These are phyloP conservation scores for Fusarium sp. DNA, from an alignment of 2,329 filamentous ascomycete species.

Conservation along the genomic window DNA sequence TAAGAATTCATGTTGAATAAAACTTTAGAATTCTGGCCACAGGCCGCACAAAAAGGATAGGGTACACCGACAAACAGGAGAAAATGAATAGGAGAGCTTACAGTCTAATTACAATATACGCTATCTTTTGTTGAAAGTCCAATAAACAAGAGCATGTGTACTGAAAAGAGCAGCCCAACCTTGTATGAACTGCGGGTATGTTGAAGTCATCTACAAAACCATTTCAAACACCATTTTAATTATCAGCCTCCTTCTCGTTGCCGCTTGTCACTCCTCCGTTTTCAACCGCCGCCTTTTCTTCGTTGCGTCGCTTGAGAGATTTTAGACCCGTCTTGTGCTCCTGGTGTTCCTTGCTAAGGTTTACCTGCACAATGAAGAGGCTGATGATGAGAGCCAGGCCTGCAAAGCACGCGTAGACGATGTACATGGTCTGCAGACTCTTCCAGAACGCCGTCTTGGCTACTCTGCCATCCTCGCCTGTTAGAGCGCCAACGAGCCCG, in stretches of 20 bases:
- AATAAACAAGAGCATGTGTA: background rate
- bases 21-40: background rate
- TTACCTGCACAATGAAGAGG: conserved; percentile 63
- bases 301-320: conserved; percentile 54
- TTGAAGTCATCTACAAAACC: conserved; percentile 3
- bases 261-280: conserved; percentile 4
- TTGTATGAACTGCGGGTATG: conserved; percentile 4
- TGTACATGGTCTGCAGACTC: conserved; percentile 70
- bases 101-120: conserved; percentile 14
- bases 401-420: conserved; percentile 67
- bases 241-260: conserved; percentile 35
- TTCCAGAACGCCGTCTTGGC: conserved; percentile 65
- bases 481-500: conserved; percentile 67
- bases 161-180: background rate
- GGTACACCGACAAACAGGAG: background rate
- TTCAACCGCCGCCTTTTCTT: conserved; percentile 32
- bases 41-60: background rate
- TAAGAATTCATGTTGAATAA: background rate
- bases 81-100: background rate
- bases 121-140: conserved; percentile 5
- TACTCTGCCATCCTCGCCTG: conserved; percentile 59
- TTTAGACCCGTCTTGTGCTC: conserved; percentile 72
- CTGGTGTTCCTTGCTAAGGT: conserved; percentile 68
- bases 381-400: conserved; percentile 64
- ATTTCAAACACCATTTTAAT: conserved; percentile 10